phyloP scores from a whole-genome alignment of 768 basidiomycete species.

The Suillus discolor region DNA sequence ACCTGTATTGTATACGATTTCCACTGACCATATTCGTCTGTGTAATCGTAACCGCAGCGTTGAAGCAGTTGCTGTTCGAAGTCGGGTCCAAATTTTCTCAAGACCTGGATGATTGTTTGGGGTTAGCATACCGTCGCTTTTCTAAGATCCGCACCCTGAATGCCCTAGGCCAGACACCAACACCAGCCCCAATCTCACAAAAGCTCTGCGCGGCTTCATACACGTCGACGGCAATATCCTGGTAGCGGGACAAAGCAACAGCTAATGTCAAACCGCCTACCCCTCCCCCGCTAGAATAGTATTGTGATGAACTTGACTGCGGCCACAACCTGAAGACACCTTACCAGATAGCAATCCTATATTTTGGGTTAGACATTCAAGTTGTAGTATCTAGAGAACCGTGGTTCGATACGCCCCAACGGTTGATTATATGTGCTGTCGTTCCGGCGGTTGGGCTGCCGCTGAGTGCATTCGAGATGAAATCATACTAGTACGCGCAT shows the following conservation, averaged over 20 bases:
- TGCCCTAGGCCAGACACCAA: constrained; percentile 46
- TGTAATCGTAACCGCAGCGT: constrained; percentile 21
- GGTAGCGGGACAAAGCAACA: constrained; percentile 38
- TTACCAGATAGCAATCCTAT: constrained; percentile 32
- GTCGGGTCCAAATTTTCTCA: constrained; percentile 21
- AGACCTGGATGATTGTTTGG: constrained; percentile 17
- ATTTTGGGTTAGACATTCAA: constrained; percentile 22
- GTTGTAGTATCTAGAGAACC: background rate
- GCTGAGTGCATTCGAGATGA: no score
- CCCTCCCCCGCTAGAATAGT: constrained; percentile 40
- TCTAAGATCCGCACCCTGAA: constrained; percentile 23
- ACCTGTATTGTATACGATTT: background rate
- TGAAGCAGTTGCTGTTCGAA: constrained; percentile 21
- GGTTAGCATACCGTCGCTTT: background rate
- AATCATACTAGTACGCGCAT: no score
- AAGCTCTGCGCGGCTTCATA: constrained; percentile 55
- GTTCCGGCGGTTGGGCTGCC: no score
- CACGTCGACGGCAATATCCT: constrained; percentile 56
- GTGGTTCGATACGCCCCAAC: background rate
- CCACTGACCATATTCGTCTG: constrained; percentile 25
- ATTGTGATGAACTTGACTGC: background rate
- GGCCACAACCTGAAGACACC: background rate
- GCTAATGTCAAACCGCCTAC: constrained; percentile 44
- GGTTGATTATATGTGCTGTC: no score
- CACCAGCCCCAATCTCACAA: constrained; percentile 61